Evolutionary conservation across 345 rosid genomes (phyloP).

Genomic region (Salix exigua): DNA sequence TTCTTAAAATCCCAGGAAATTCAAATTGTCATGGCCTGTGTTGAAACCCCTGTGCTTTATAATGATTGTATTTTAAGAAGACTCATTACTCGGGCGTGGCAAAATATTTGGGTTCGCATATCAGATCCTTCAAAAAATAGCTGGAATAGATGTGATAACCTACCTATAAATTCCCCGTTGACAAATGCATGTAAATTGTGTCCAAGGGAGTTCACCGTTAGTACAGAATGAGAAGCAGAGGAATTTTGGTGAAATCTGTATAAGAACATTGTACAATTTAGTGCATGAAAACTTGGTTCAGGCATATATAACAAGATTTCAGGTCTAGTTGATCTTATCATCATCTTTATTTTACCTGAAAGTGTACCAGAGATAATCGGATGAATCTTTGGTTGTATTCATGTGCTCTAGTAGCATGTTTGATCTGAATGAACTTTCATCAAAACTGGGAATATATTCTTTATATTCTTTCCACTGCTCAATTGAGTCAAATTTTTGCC

Average conservation of each 20-base stretch:
- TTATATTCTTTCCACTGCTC: slow-evolving; percentile 45
- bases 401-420: slow-evolving; percentile 52
- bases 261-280: neutral
- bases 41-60: too few species aligned
- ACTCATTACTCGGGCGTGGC: too few species aligned
- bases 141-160: neutral
- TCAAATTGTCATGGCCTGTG: neutral
- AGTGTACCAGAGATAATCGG: slow-evolving; percentile 75
- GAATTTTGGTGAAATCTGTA: slow-evolving; percentile 38
- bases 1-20: neutral
- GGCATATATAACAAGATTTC: neutral
- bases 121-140: too few species aligned
- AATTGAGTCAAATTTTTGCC: slow-evolving; percentile 36
- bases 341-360: slow-evolving; percentile 32
- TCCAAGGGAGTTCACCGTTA: slow-evolving; percentile 44
- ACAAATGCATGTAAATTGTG: slow-evolving; percentile 59
- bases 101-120: too few species aligned
- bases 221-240: slow-evolving; percentile 25
- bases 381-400: slow-evolving; percentile 56
- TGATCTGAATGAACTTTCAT: slow-evolving; percentile 39
- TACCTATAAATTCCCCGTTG: slow-evolving; percentile 50
- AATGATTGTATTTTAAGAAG: too few species aligned
- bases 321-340: neutral
- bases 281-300: neutral
- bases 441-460: slow-evolving; percentile 47